These are phyloP conservation scores for Gossypium herbaceum DNA, from an alignment of 345 rosid genomes.

Conservation along the genomic window DNA sequence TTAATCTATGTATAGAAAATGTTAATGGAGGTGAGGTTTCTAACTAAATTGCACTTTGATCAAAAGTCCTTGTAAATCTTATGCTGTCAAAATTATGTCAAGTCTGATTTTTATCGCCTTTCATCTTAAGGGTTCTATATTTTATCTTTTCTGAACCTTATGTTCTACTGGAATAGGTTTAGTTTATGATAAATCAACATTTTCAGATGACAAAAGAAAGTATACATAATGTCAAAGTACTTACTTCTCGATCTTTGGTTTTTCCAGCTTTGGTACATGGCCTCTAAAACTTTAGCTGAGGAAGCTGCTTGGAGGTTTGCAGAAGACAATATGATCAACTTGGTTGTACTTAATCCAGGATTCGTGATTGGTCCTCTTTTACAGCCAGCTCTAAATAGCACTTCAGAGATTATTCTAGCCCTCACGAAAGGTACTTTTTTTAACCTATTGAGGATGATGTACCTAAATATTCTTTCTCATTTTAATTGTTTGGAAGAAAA, in stretches of 20 bases:
- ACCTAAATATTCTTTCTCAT: conserved; percentile 3
- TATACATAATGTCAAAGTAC: neutral
- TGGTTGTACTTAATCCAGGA: conserved; percentile 34
- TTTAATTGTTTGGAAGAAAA: neutral
- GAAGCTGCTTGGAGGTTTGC: conserved; percentile 38
- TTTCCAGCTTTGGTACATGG: conserved; percentile 28
- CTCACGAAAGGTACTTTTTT: conserved; percentile 26
- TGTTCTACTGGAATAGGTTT: neutral
- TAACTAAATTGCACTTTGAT: neutral
- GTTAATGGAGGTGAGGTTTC: neutral
- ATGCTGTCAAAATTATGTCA: neutral
- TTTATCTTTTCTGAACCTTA: neutral
- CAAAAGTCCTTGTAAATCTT: neutral
- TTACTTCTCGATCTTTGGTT: neutral
- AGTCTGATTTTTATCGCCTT: neutral
- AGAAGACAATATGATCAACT: conserved; percentile 23
- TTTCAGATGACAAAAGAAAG: neutral
- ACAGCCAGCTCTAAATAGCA: conserved; percentile 35
- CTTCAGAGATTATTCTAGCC: conserved; percentile 16
- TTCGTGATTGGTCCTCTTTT: conserved; percentile 39
- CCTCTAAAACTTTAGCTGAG: conserved; percentile 31
- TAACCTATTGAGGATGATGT: neutral
- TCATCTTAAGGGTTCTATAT: neutral
- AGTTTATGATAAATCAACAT: neutral
- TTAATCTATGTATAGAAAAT: neutral